Percentiles rank a stretch among this genome's conserved stretches.
These are phyloP conservation scores for Colletotrichum sp. DNA, from an alignment of 2,329 filamentous ascomycete species.

Conservation along the genomic window DNA sequence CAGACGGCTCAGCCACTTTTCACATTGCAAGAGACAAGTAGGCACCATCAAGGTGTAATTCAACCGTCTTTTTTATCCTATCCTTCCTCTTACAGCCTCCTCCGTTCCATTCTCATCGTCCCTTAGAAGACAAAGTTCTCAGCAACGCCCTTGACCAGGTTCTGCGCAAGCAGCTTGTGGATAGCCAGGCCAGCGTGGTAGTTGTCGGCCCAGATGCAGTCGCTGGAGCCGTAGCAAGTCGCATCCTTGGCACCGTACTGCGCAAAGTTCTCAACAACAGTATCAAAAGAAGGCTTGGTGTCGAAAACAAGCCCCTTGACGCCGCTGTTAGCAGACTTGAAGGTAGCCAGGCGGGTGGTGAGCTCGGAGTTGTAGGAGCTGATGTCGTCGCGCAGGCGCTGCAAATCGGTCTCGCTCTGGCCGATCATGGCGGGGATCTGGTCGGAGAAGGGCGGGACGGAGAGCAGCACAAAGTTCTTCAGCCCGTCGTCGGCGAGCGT, in stretches of 20 bases:
- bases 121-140: constrained; percentile 8
- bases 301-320: constrained; percentile 41
- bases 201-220: constrained; percentile 51
- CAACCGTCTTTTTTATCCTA: background rate
- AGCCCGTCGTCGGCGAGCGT: constrained; percentile 48
- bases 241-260: constrained; percentile 29
- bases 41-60: background rate
- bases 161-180: constrained; percentile 41
- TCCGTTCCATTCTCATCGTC: background rate
- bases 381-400: constrained; percentile 25
- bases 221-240: constrained; percentile 41
- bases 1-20: background rate
- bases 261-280: constrained; percentile 38
- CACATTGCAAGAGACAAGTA: background rate
- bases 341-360: constrained; percentile 29
- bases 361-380: constrained; percentile 44
- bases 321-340: constrained; percentile 37
- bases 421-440: constrained; percentile 38
- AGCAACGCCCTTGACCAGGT: constrained; percentile 31
- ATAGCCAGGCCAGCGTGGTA: constrained; percentile 47
- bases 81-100: background rate
- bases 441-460: constrained; percentile 45
- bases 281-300: constrained; percentile 44
- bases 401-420: constrained; percentile 17
- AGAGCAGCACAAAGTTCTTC: constrained; percentile 52